Percentiles rank a stretch among this genome's conserved stretches.
These are phyloP conservation scores for Cercospora sp. DNA, from an alignment of 2,329 filamentous ascomycete species.

Conservation along the genomic window DNA sequence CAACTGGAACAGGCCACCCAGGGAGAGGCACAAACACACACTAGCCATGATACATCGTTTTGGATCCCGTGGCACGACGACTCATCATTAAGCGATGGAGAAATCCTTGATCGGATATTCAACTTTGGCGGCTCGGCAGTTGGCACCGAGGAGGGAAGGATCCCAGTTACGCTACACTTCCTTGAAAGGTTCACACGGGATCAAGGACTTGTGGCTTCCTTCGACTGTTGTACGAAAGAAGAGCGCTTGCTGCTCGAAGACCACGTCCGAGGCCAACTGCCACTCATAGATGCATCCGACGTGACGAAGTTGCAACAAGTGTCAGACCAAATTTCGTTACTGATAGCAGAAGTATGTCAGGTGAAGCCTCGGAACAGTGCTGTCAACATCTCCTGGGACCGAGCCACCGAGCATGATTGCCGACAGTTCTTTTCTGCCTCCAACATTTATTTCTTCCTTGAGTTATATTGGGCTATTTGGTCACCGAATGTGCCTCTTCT, in stretches of 20 bases:
- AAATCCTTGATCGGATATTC: background rate
- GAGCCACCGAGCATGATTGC: constrained; percentile 1
- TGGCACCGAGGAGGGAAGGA: background rate
- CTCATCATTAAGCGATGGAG: background rate
- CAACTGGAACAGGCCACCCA: background rate
- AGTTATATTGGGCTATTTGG: constrained; percentile 15
- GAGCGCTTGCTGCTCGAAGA: background rate
- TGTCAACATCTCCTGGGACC: background rate
- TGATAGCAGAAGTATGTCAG: background rate
- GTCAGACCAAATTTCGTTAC: background rate
- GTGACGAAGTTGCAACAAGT: background rate
- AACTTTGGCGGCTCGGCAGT: background rate
- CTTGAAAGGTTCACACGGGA: constrained; percentile 10
- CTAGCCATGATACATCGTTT: background rate
- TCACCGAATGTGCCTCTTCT: constrained; percentile 13
- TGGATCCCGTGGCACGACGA: constrained; percentile 4
- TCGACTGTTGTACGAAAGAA: constrained; percentile 5
- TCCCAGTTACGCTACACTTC: background rate
- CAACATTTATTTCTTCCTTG: constrained; percentile 1
- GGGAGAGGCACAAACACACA: background rate
- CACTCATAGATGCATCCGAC: background rate
- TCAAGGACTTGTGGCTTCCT: constrained; percentile 8
- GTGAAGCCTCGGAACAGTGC: constrained; percentile 12
- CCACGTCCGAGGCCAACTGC: background rate
- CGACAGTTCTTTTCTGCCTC: constrained; percentile 2